Base-by-base conservation (phyloP, 495 filamentous ascomycete genomes). In the Neurospora intermedia region DNA sequence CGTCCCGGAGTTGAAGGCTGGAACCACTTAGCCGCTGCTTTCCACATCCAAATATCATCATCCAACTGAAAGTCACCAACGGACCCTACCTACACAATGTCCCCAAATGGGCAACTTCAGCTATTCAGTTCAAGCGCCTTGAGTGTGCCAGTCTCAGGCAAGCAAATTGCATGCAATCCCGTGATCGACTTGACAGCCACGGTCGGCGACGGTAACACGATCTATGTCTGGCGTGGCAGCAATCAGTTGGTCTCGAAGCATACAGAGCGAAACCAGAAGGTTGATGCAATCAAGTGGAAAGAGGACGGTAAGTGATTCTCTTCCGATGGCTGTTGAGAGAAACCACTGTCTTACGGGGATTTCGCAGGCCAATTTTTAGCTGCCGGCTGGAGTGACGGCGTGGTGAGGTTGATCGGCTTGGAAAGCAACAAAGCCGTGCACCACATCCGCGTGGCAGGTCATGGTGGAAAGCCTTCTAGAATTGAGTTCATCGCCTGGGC, bases 181-280 rank as follows among this genome's bases (percentile, higher is more conserved):
- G 89, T 88, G 35, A 92, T 95, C 88, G 92, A 96, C 81, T 85
- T 97, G 71, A 82, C 93, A 43, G 91, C 89, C n/a, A 90, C 90
- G 16, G 93, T 75, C 76, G 93, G 79, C 69, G 93, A 92, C 71
- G 89, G 89, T 0, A 90, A 91, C 76, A 89, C 91, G 3, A 91
- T 95, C 62, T 74, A 75, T 77, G 89, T 92, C 7, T 88, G 79
- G 82, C 83, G 81, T 45, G 81, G 78, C 75, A 85, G 80, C 75
- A 82, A 79, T n/a, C 81, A 83, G 74, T 70, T 80, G 31, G 80
- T 87, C 10, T 81, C 82, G 15, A 85, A 82, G 77, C 81, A 81
- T 42, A 82, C 78, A 45, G 87, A 89, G 73, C 81, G 79, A 43
- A 83, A 80, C 43, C 69, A 86, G n/a, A 85, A 85, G 74, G 85